These are phyloP conservation scores for Alternaria incomplexa DNA, from an alignment of 2,329 filamentous ascomycete species.

Conservation along the genomic window DNA sequence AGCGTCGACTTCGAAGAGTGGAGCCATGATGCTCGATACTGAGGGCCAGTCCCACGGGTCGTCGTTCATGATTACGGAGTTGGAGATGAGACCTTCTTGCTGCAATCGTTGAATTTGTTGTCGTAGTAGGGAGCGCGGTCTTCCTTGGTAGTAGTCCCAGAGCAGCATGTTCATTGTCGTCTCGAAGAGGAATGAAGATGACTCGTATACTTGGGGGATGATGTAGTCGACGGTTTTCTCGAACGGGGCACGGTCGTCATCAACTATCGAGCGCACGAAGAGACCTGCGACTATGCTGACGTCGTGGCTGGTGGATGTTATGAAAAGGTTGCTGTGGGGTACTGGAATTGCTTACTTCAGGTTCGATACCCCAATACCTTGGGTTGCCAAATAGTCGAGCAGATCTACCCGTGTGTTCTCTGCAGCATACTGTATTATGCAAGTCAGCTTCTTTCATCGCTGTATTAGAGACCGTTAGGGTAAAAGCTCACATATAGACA, in stretches of 20 bases:
- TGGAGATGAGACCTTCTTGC: not conserved
- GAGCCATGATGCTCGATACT: not conserved
- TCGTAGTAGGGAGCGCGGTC: not conserved
- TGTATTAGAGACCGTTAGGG: not conserved
- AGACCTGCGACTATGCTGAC: constrained; percentile 5
- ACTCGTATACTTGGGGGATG: not conserved
- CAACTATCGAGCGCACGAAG: not conserved
- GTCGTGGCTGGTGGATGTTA: not conserved
- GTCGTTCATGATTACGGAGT: not conserved
- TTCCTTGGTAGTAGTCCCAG: constrained; percentile 6
- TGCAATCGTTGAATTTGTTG: not conserved
- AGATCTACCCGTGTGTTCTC: constrained; percentile 7
- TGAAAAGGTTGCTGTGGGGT: not conserved
- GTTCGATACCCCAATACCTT: constrained; percentile 14
- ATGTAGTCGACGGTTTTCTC: constrained; percentile 3
- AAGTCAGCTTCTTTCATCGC: not conserved
- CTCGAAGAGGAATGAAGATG: constrained; percentile 6
- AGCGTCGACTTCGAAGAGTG: not conserved
- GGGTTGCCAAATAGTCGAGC: constrained; percentile 16
- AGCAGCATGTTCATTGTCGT: constrained; percentile 6
- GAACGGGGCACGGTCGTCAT: not conserved
- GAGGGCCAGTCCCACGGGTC: constrained; percentile 6
- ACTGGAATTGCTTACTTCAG: constrained; percentile 5
- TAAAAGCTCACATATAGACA: constrained; percentile 8
- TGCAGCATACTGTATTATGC: constrained; percentile 5